Percentiles rank a stretch among this genome's conserved stretches.
phyloP scores from a whole-genome alignment of 2,329 filamentous ascomycete species.

The Aspergillus clavatus region DNA sequence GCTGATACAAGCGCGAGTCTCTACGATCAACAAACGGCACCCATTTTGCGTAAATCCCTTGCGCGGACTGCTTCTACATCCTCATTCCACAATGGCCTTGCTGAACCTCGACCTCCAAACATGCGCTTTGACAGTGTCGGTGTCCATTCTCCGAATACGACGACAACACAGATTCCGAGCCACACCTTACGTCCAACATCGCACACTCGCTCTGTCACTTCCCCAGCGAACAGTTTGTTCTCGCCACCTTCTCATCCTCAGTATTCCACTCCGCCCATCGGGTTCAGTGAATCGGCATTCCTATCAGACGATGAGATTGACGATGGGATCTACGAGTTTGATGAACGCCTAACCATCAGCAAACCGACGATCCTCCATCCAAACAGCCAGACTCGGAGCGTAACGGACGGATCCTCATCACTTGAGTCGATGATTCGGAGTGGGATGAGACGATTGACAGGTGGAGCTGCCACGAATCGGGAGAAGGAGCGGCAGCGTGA shows the following conservation, averaged over 20 bases:
- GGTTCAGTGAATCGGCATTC: constrained; percentile 54
- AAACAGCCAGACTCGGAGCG: constrained; percentile 27
- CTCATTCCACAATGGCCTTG: constrained; percentile 83
- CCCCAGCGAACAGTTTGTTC: constrained; percentile 57
- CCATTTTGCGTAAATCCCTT: constrained; percentile 79
- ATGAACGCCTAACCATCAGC: constrained; percentile 54
- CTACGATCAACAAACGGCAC: constrained; percentile 89
- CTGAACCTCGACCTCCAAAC: constrained; percentile 62
- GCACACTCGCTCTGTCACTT: constrained; percentile 79
- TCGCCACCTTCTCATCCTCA: constrained; percentile 47
- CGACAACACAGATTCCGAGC: constrained; percentile 28
- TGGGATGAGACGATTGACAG: constrained; percentile 45
- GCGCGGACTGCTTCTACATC: constrained; percentile 65
- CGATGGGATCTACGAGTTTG: constrained; percentile 74
- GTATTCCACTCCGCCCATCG: constrained; percentile 47
- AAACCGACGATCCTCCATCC: constrained; percentile 19
- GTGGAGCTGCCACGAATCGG: constrained; percentile 36
- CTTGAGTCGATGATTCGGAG: constrained; percentile 44
- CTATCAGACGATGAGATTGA: constrained; percentile 74
- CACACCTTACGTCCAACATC: constrained; percentile 58
- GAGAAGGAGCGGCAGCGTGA: constrained; percentile 45
- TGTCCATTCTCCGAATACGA: constrained; percentile 45
- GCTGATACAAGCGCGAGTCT: constrained; percentile 73
- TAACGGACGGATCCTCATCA: constrained; percentile 40
- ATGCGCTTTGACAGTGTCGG: constrained; percentile 47